Evolutionary conservation across 2,329 filamentous ascomycete genomes (phyloP).

Genomic region (Sporothrix curviconia): DNA sequence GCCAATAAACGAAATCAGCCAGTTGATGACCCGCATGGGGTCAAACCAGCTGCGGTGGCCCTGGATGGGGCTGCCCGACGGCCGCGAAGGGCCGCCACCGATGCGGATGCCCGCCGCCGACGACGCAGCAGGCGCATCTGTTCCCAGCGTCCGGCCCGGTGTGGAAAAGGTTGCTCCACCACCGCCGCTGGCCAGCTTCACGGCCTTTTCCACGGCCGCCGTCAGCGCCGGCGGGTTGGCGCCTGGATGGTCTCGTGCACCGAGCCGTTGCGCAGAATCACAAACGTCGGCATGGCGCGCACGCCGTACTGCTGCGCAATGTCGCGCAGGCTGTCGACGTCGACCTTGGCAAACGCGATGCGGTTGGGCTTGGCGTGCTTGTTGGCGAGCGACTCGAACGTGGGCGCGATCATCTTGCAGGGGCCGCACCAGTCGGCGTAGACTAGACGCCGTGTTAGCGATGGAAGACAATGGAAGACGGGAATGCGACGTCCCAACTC

Average conservation of each 20-base stretch:
- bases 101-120: constrained; percentile 36
- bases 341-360: constrained; percentile 86
- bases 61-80: constrained; percentile 5
- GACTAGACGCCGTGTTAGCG: constrained; percentile 46
- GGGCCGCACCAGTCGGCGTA: constrained; percentile 94
- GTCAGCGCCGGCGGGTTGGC: constrained; percentile 72
- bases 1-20: constrained; percentile 49
- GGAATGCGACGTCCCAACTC: constrained; percentile 17
- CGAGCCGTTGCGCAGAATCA: constrained; percentile 73
- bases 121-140: constrained; percentile 22
- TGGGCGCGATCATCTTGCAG: constrained; percentile 85
- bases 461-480: constrained; percentile 11
- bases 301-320: constrained; percentile 74
- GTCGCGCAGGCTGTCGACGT: constrained; percentile 75
- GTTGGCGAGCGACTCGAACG: constrained; percentile 75
- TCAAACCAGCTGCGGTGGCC: constrained; percentile 25
- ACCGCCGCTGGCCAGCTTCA: constrained; percentile 44
- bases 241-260: constrained; percentile 72
- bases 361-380: constrained; percentile 74
- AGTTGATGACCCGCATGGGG: constrained; percentile 41
- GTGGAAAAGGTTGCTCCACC: constrained; percentile 46
- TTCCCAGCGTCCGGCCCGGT: constrained; percentile 53
- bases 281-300: constrained; percentile 87
- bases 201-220: constrained; percentile 65
- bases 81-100: constrained; percentile 12